These are phyloP conservation scores for Eragrostis tef DNA, from an alignment of 202 grass and related monocot genomes.

Conservation along the genomic window DNA sequence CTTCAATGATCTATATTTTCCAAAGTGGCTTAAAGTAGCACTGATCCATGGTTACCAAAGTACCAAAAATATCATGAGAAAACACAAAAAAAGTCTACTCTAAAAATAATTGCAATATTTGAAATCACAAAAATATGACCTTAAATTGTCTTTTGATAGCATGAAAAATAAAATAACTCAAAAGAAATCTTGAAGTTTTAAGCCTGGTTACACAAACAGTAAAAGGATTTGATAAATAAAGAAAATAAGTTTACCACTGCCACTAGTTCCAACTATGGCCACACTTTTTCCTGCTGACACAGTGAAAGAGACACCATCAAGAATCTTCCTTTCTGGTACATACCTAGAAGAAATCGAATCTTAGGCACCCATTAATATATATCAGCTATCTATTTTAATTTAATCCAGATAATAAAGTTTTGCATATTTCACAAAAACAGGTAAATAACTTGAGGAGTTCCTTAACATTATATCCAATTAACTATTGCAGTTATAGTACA, in stretches of 20 bases:
- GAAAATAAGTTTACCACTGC: slow-evolving; percentile 69
- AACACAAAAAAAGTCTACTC: slow-evolving; percentile 14
- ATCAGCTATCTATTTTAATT: slow-evolving; percentile 11
- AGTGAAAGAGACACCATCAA: slow-evolving; percentile 82
- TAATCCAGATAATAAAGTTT: slow-evolving; percentile 36
- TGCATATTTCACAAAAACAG: slow-evolving; percentile 25
- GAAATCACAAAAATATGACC: too few relatives aligned
- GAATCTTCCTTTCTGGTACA: slow-evolving; percentile 86
- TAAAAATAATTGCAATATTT: not conserved
- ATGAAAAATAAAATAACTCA: slow-evolving; percentile 8
- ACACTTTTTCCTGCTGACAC: slow-evolving; percentile 90
- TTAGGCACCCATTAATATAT: slow-evolving; percentile 41
- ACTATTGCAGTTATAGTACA: slow-evolving; percentile 20
- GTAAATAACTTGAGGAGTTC: not conserved
- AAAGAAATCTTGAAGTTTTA: slow-evolving; percentile 24
- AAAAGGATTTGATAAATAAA: slow-evolving; percentile 26
- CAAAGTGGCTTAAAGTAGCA: not conserved
- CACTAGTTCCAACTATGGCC: slow-evolving; percentile 97
- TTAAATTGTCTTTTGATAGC: slow-evolving; percentile 34
- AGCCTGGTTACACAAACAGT: slow-evolving; percentile 10
- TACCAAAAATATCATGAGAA: slow-evolving; percentile 12
- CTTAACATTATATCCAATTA: slow-evolving; percentile 16
- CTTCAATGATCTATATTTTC: slow-evolving; percentile 17
- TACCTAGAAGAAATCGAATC: slow-evolving; percentile 74
- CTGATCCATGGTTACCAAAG: slow-evolving; percentile 20